Percentiles rank a stretch among this genome's conserved stretches.
Evolutionary conservation across 768 basidiomycete species (phyloP).

Genomic region (Leccinum sublutescens): DNA sequence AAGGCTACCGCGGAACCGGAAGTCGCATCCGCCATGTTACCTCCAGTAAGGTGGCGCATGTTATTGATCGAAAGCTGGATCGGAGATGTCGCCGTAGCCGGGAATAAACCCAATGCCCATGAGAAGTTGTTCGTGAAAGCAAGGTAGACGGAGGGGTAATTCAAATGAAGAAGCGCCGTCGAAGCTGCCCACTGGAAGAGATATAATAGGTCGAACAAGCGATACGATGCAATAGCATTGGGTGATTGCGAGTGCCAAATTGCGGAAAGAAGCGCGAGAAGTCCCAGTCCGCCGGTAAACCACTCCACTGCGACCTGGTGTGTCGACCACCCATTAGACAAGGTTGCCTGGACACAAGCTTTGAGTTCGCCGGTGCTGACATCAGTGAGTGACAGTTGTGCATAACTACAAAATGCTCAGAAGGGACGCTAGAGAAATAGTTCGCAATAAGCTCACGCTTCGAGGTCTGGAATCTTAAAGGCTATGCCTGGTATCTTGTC

Average conservation of each 20-base stretch:
- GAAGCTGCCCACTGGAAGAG: conserved; percentile 84
- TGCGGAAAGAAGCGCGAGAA: conserved; percentile 57
- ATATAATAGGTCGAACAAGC: conserved; percentile 77
- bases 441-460: conserved; percentile 45
- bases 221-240: conserved; percentile 62
- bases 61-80: conserved; percentile 77
- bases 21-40: conserved; percentile 58
- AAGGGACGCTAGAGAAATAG: not conserved
- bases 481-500: conserved; percentile 73
- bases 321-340: conserved; percentile 88
- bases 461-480: conserved; percentile 86
- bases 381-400: conserved; percentile 71
- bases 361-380: conserved; percentile 68
- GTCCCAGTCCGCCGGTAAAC: conserved; percentile 64
- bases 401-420: conserved; percentile 42
- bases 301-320: conserved; percentile 75
- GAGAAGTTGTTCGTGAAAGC: conserved; percentile 84
- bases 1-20: conserved; percentile 64
- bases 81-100: conserved; percentile 47
- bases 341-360: conserved; percentile 88
- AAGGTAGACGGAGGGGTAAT: conserved; percentile 83
- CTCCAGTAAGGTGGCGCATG: conserved; percentile 84
- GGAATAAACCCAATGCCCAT: conserved; percentile 81
- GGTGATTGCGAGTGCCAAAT: conserved; percentile 56
- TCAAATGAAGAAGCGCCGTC: conserved; percentile 76